Percentiles rank a stretch among this genome's conserved stretches.
These are phyloP conservation scores for Ascochyta clinopodiicola DNA, from an alignment of 2,329 filamentous ascomycete genomes.

Conservation along the genomic window DNA sequence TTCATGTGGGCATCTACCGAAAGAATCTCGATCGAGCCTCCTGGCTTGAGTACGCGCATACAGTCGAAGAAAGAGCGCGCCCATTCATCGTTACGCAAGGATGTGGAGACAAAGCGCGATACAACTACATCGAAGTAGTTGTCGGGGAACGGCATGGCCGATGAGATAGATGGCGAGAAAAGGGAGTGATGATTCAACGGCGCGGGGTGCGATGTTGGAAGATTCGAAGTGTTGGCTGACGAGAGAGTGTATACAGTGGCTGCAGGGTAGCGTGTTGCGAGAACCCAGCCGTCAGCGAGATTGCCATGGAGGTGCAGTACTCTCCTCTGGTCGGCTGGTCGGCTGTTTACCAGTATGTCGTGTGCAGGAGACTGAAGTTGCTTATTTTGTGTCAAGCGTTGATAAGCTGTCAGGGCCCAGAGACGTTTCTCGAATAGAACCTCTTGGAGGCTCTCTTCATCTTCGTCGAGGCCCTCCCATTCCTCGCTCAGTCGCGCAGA, in stretches of 20 bases:
- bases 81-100: constrained; percentile 37
- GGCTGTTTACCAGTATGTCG: constrained; percentile 29
- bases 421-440: constrained; percentile 38
- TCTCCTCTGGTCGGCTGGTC: constrained; percentile 30
- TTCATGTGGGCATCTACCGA: constrained; percentile 35
- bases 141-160: constrained; percentile 33
- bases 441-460: constrained; percentile 34
- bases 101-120: constrained; percentile 32
- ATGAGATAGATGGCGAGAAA: constrained; percentile 30
- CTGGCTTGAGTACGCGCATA: constrained; percentile 37
- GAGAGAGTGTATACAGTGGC: constrained; percentile 35
- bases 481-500: constrained; percentile 34
- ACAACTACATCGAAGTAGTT: constrained; percentile 36
- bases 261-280: constrained; percentile 34
- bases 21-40: constrained; percentile 36
- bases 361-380: constrained; percentile 36
- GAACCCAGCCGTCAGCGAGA: constrained; percentile 36
- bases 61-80: constrained; percentile 38
- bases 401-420: constrained; percentile 36
- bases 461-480: constrained; percentile 35
- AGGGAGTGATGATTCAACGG: constrained; percentile 38
- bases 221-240: constrained; percentile 23
- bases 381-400: constrained; percentile 37
- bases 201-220: constrained; percentile 33
- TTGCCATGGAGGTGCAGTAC: constrained; percentile 36